Base-by-base conservation (phyloP, 768 basidiomycete genomes). In the Auricularia sp. region DNA sequence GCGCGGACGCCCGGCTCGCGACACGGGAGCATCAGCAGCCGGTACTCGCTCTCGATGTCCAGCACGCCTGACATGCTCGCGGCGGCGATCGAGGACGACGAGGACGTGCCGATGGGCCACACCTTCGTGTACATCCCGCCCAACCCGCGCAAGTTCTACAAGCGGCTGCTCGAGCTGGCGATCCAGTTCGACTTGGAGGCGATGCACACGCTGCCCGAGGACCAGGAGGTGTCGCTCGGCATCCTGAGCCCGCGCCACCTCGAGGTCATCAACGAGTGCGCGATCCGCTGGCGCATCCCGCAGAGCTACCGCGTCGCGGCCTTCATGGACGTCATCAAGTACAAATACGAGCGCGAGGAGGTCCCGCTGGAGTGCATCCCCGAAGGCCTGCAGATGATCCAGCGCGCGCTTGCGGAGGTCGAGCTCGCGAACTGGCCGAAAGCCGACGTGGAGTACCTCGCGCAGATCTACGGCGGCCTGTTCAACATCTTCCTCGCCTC, bases 361-460 rank as follows among this genome's bases (percentile, higher is more conserved):
- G 91, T 98, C 4, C 97, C 97, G 1, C 78, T 96, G 71, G 96
- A 96, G 71, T 98, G 97, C 74, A 85, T 98, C 62, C 90, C 90
- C 0, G 97, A 98, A 74, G 96, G 91, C 11, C 74, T 97, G 59
- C 82, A 85, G 56, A 85, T 84, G 64, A 81, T 96, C 21, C 75
- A 80, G 21, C 90, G 88, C 71, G 84, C 87, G 10, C 78, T 86
- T 70, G 78, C 82, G 42, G 92, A 95, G 66, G 82, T 81, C 36
- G 84, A 87, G 7, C 71, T 90, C 1, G 84, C 87, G 21, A 79
- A 84, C 54, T 98, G 97, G 96, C 81, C 90, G 2, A 77, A 76
- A 21, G 82, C 83, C 67, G 96, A 99, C 71, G 93, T 80, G 42
- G 91, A 92, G 66, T 84, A 84, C 69, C 79, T 93, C 18, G 80